phyloP scores from a whole-genome alignment of 2,329 filamentous ascomycete genomes.

The Hansfordia pulvinata region DNA sequence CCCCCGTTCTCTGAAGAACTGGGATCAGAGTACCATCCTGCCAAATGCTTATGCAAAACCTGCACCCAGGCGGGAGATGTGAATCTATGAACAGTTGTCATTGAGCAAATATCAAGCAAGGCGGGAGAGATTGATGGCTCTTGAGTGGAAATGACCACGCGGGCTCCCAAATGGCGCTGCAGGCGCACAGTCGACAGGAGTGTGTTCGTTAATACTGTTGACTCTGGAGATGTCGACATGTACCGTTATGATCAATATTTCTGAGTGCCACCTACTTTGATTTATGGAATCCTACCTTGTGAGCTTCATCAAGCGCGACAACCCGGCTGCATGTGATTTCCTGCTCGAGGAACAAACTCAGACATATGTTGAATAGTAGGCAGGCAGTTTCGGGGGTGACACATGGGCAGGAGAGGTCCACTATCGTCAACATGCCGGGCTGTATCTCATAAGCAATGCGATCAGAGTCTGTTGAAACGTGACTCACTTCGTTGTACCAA shows the following conservation, averaged over 20 bases:
- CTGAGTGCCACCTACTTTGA: not conserved
- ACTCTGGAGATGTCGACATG: conserved; percentile 26
- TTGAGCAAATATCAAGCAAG: conserved; percentile 56
- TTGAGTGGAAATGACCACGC: conserved; percentile 63
- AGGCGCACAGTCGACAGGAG: conserved; percentile 51
- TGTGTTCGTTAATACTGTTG: conserved; percentile 44
- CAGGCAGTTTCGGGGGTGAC: conserved; percentile 55
- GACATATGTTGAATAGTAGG: conserved; percentile 57
- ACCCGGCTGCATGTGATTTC: no score
- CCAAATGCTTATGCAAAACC: conserved; percentile 29
- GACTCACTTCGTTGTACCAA: conserved; percentile 14
- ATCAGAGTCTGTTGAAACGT: no score
- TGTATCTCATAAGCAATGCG: no score
- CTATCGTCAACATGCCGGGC: conserved; percentile 43
- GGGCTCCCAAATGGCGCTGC: conserved; percentile 54
- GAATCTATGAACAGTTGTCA: conserved; percentile 62
- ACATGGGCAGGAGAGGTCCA: conserved; percentile 64
- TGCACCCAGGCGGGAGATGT: conserved; percentile 49
- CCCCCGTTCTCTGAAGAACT: no score
- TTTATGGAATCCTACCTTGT: conserved; percentile 50
- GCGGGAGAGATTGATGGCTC: conserved; percentile 59
- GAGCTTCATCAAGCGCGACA: conserved; percentile 63
- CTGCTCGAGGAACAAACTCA: conserved; percentile 51
- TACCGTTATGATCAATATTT: no score
- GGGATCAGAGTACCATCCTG: no score